Evolutionary conservation across 192 early-diverging fungal species (phyloP).

Genomic region (Podila horticola): DNA sequence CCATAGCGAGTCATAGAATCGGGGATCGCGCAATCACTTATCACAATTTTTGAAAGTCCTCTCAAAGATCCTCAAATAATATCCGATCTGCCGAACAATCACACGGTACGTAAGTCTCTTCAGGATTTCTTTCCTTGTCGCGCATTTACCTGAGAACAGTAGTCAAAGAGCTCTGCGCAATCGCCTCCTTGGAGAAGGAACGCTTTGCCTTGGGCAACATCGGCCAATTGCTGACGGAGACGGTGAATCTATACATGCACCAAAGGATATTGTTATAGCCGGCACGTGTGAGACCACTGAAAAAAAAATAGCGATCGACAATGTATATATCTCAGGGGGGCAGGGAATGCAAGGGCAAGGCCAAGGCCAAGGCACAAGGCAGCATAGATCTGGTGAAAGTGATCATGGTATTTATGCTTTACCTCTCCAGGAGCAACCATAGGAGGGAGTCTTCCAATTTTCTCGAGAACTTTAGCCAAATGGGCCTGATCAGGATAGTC

Average conservation of each 20-base stretch:
- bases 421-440: constrained; percentile 91
- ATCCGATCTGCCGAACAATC: too few species aligned
- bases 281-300: not conserved
- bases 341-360: not conserved
- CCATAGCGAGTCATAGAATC: too few species aligned
- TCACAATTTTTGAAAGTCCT: too few species aligned
- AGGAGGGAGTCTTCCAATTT: constrained; percentile 86
- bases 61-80: too few species aligned
- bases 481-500: constrained; percentile 82
- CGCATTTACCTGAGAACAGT: constrained; percentile 83
- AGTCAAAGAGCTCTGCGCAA: constrained; percentile 99
- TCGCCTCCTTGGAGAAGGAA: constrained; percentile 98
- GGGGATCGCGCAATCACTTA: too few species aligned
- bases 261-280: not conserved
- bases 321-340: not conserved
- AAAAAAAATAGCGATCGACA: not conserved
- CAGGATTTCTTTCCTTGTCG: not conserved
- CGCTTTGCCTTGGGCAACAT: constrained; percentile 91
- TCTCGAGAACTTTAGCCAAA: constrained; percentile 74
- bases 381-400: not conserved
- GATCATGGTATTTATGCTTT: not conserved
- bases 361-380: not conserved
- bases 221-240: constrained; percentile 82
- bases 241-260: constrained; percentile 71
- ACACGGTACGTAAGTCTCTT: not conserved